Conservation (phyloP, 768 basidiomycete genomes). For the Hygrophoropsis aurantiaca region DNA sequence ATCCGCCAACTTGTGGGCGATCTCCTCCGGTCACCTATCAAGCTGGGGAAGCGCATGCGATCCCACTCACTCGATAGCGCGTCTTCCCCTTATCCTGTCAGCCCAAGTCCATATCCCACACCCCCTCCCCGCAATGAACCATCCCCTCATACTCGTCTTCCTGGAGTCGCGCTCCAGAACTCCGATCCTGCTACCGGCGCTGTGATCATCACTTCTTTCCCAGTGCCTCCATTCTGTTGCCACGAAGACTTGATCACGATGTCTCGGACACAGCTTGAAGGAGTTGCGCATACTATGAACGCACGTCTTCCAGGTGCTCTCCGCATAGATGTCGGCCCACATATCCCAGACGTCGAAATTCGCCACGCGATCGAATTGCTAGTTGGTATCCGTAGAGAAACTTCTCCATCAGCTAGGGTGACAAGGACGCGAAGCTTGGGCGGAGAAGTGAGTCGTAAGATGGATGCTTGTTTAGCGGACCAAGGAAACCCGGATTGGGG, state of each 20-base stretch:
- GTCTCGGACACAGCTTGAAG: constrained; percentile 51
- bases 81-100: constrained; percentile 5
- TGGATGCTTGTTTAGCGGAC: too few relatives aligned
- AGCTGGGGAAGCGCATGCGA: constrained; percentile 8
- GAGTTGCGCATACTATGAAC: constrained; percentile 57
- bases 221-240: constrained; percentile 64
- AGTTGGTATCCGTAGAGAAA: constrained; percentile 51
- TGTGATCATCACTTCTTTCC: constrained; percentile 62
- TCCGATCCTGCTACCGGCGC: constrained; percentile 50
- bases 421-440: constrained; percentile 19
- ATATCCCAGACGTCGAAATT: constrained; percentile 43
- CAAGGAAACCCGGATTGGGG: background rate
- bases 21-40: constrained; percentile 18
- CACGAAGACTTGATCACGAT: constrained; percentile 72
- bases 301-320: constrained; percentile 50
- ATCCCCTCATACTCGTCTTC: constrained; percentile 7
- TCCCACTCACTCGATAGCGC: constrained; percentile 15
- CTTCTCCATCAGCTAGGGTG: constrained; percentile 29
- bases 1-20: background rate
- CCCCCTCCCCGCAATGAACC: constrained; percentile 7
- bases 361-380: constrained; percentile 57
- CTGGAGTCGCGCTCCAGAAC: constrained; percentile 59
- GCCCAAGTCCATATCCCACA: constrained; percentile 2
- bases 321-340: constrained; percentile 43
- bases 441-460: background rate